A percentile compares a stretch with the other conserved stretches of the same genome.
These are phyloP conservation scores for Phaeotremella fagi DNA, from an alignment of 768 basidiomycete genomes.

Conservation along the genomic window DNA sequence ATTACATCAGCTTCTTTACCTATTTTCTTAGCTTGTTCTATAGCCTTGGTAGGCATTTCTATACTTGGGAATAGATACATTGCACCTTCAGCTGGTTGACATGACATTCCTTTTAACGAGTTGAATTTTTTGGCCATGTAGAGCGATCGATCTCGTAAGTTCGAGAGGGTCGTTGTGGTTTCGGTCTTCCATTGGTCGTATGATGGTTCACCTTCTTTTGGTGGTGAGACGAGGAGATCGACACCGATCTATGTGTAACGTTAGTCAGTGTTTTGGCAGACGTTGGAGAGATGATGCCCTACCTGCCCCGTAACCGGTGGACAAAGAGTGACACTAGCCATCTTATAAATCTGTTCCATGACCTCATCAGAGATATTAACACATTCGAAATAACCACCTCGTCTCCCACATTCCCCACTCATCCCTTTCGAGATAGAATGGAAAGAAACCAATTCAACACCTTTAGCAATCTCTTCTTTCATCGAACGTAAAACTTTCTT, in stretches of 20 bases:
- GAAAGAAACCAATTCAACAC: constrained; percentile 81
- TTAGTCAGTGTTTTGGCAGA: background rate
- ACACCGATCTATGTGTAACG: constrained; percentile 80
- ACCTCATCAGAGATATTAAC: constrained; percentile 73
- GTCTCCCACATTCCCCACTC: constrained; percentile 90
- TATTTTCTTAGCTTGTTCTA: constrained; percentile 63
- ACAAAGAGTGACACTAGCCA: constrained; percentile 84
- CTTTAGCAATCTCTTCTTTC: constrained; percentile 54
- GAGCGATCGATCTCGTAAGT: constrained; percentile 39
- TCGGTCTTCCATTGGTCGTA: constrained; percentile 78
- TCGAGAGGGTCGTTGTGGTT: constrained; percentile 71
- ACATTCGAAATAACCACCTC: constrained; percentile 94
- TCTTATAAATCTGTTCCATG: constrained; percentile 87
- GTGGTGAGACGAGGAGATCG: constrained; percentile 89
- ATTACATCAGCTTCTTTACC: constrained; percentile 83
- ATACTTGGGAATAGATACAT: constrained; percentile 90
- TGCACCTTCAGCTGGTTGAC: constrained; percentile 64
- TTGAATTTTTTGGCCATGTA: constrained; percentile 75
- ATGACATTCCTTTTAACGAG: constrained; percentile 76
- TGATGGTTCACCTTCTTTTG: constrained; percentile 66
- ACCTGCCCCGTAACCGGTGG: constrained; percentile 71
- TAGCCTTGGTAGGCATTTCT: constrained; percentile 64
- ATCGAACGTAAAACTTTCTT: constrained; percentile 73
- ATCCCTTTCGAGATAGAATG: constrained; percentile 98
- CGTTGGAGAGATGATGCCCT: constrained; percentile 7